Conservation (phyloP, 2,329 filamentous ascomycete genomes). For the Mycogone perniciosa region DNA sequence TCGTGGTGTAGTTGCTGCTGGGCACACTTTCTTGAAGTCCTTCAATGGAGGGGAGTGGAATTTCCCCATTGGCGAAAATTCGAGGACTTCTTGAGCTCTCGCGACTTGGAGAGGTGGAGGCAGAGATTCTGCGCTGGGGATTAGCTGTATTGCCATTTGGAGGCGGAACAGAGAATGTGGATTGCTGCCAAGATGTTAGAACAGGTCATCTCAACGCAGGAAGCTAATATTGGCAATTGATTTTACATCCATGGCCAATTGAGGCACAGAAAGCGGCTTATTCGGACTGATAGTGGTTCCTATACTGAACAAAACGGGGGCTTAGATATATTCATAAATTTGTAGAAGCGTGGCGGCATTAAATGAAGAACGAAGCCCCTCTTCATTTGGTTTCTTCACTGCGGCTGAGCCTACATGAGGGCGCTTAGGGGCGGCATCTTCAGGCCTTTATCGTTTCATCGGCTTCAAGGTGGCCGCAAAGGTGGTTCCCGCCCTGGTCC, state of each 20-base stretch:
- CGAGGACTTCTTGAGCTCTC: background rate
- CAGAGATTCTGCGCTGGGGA: background rate
- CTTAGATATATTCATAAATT: no score
- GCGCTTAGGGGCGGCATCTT: background rate
- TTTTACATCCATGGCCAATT: background rate
- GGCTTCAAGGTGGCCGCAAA: background rate
- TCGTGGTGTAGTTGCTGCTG: conserved; percentile 13
- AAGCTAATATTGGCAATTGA: no score
- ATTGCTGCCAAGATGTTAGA: background rate
- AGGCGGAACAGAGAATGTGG: background rate
- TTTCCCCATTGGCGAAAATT: conserved; percentile 2
- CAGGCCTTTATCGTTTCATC: background rate
- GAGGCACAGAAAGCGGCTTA: no score
- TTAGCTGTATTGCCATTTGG: background rate
- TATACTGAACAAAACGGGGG: no score
- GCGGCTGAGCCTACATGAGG: background rate
- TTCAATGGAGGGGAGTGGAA: conserved; percentile 16
- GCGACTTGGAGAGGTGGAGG: background rate
- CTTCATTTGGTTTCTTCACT: background rate
- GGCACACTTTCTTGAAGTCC: background rate
- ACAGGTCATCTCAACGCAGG: no score
- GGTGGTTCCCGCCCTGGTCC: background rate
- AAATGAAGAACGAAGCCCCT: no score
- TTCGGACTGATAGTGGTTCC: no score
- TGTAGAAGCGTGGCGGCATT: no score